Conservation (phyloP, 345 rosid genomes). For the Gossypium anomalum region DNA sequence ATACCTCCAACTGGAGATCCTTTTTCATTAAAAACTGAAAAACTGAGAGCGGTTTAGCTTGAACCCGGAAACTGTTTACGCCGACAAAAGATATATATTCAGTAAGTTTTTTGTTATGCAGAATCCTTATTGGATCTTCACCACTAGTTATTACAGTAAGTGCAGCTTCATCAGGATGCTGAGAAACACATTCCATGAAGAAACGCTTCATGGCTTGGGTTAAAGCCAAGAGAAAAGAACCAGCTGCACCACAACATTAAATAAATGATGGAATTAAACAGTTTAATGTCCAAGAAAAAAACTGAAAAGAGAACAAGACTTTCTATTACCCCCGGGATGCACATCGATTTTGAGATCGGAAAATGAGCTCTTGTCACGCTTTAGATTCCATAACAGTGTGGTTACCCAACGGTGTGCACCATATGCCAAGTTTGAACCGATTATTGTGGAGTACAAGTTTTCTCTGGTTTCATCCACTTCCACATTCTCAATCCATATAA, state of each 20-base stretch:
- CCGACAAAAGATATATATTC: not conserved
- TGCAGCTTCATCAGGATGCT: not conserved
- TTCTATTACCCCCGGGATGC: not conserved
- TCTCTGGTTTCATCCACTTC: not conserved
- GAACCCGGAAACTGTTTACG: not conserved
- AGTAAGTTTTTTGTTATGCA: not conserved
- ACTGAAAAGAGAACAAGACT: not conserved
- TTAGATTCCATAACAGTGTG: not conserved
- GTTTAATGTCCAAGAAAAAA: not conserved
- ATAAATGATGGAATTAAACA: not conserved
- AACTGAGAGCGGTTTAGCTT: conserved; percentile 1
- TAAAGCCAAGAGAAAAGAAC: not conserved
- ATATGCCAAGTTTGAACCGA: not conserved
- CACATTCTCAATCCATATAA: conserved; percentile 1
- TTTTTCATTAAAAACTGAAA: not conserved
- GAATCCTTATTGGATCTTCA: not conserved
- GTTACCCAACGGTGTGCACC: not conserved
- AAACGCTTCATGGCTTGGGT: not conserved
- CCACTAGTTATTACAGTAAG: not conserved
- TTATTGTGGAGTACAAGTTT: not conserved
- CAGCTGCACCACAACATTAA: not conserved
- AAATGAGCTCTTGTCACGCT: not conserved
- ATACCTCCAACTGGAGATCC: not conserved
- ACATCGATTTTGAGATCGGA: not conserved
- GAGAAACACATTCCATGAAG: conserved; percentile 5